Conservation (phyloP, 1,284 basidiomycete genomes). For the Malassezia japonica region DNA sequence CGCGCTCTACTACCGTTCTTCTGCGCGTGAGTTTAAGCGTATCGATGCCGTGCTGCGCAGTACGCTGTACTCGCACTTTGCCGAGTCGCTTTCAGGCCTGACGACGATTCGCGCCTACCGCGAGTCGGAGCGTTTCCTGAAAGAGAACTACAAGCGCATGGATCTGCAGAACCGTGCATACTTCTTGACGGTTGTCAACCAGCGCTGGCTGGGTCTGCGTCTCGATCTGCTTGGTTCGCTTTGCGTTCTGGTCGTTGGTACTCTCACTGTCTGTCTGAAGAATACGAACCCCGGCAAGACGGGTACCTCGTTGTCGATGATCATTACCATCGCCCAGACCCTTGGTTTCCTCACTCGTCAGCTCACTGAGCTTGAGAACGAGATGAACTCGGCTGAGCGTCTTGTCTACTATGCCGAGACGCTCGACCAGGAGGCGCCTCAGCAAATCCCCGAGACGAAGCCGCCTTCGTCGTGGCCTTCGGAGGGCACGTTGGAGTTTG, state of each 20-base stretch:
- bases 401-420: constrained; percentile 41
- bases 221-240: constrained; percentile 50
- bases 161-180: constrained; percentile 85
- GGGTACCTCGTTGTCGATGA: constrained; percentile 43
- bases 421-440: constrained; percentile 43
- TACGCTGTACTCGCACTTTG: constrained; percentile 71
- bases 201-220: constrained; percentile 72
- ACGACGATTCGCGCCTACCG: constrained; percentile 75
- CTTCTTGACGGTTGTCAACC: constrained; percentile 69
- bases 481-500: constrained; percentile 41
- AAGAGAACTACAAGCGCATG: constrained; percentile 57
- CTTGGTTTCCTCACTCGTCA: constrained; percentile 47
- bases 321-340: constrained; percentile 37
- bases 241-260: constrained; percentile 39
- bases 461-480: constrained; percentile 42
- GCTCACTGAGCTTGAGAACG: constrained; percentile 49
- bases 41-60: constrained; percentile 61
- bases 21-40: constrained; percentile 78
- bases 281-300: constrained; percentile 22
- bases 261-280: too few relatives aligned
- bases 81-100: constrained; percentile 74
- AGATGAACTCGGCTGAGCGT: constrained; percentile 47
- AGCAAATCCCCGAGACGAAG: constrained; percentile 27
- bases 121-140: constrained; percentile 52
- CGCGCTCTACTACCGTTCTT: constrained; percentile 73